Evolutionary conservation across 2,329 filamentous ascomycete species (phyloP).

Genomic region (Fusarium pseudocircinatum): DNA sequence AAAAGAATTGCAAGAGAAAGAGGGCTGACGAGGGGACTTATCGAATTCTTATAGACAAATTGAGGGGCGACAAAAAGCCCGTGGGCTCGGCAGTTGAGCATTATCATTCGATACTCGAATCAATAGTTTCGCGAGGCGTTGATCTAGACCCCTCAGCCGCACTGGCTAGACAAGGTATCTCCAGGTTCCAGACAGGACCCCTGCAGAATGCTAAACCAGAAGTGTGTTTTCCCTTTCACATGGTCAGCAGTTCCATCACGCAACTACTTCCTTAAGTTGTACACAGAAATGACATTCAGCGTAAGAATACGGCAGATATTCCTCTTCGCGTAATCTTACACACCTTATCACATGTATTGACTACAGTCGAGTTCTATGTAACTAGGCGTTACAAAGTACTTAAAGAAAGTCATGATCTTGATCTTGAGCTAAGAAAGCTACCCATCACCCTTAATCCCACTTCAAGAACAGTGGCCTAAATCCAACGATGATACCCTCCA

Average conservation of each 20-base stretch:
- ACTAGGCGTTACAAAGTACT: background rate
- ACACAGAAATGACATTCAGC: too few relatives aligned
- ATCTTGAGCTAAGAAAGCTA: too few relatives aligned
- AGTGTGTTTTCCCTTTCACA: too few relatives aligned
- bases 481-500: background rate
- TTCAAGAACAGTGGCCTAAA: background rate
- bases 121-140: background rate
- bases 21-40: accelerated
- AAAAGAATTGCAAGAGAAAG: background rate
- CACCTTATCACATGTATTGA: accelerated
- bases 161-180: background rate
- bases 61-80: too few relatives aligned
- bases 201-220: background rate
- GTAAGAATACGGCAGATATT: background rate
- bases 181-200: background rate
- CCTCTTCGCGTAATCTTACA: accelerated
- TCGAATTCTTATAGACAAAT: background rate
- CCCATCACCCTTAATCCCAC: background rate
- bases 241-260: too few relatives aligned
- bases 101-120: background rate
- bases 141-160: conserved; percentile 8
- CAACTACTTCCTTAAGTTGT: too few relatives aligned
- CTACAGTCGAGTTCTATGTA: background rate
- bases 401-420: too few relatives aligned
- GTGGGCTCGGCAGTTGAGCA: background rate